Evolutionary conservation across 1,284 basidiomycete genomes (phyloP).

Genomic region (Ceratobasidium papillatum): DNA sequence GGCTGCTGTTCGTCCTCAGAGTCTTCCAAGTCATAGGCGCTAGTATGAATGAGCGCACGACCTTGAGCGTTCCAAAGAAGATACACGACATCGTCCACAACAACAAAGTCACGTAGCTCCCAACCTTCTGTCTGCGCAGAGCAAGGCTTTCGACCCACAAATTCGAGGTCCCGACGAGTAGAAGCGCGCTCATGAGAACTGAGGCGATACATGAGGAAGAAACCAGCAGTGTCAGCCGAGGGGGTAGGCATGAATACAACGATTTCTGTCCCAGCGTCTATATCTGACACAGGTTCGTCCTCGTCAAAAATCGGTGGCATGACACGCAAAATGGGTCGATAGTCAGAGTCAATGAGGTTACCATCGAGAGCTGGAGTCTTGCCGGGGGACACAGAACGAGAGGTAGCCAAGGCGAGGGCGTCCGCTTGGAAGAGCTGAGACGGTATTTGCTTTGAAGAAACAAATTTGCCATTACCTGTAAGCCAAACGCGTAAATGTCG

Average conservation of each 20-base stretch:
- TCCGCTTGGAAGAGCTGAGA: slow-evolving; percentile 38
- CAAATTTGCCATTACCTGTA: slow-evolving; percentile 40
- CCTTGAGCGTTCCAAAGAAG: slow-evolving; percentile 82
- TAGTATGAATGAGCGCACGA: slow-evolving; percentile 68
- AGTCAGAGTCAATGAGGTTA: slow-evolving; percentile 62
- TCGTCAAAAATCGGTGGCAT: slow-evolving; percentile 55
- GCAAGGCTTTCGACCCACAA: slow-evolving; percentile 65
- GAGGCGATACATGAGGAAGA: slow-evolving; percentile 51
- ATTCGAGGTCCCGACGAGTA: slow-evolving; percentile 52
- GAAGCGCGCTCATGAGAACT: slow-evolving; percentile 24
- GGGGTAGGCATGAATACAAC: slow-evolving; percentile 73
- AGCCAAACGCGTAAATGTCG: slow-evolving; percentile 84
- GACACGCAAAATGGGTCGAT: slow-evolving; percentile 68
- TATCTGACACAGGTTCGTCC: slow-evolving; percentile 39
- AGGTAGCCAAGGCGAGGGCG: slow-evolving; percentile 40
- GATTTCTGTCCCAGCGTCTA: slow-evolving; percentile 50
- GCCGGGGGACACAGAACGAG: slow-evolving; percentile 34
- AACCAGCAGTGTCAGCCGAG: slow-evolving; percentile 72
- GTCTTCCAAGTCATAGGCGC: slow-evolving; percentile 68
- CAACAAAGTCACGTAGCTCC: slow-evolving; percentile 77
- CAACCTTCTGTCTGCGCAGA: slow-evolving; percentile 68
- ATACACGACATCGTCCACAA: slow-evolving; percentile 63
- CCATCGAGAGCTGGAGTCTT: slow-evolving; percentile 50
- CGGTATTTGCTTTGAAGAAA: slow-evolving; percentile 37
- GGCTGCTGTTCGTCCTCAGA: slow-evolving; percentile 44